Evolutionary conservation across 1,139 yeast genomes (phyloP).

Genomic region (Kodamaea sp.): DNA sequence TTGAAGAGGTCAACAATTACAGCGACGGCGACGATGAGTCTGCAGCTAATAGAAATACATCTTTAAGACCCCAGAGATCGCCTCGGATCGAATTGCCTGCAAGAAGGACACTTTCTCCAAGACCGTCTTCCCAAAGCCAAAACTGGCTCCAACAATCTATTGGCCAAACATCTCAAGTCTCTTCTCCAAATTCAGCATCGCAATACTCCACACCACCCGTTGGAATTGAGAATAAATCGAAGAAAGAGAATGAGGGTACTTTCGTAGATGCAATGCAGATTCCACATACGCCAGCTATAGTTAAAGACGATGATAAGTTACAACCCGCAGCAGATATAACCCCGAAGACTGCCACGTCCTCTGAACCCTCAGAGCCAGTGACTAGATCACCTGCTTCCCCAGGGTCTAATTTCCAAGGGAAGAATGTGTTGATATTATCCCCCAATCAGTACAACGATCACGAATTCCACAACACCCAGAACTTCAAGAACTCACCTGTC

Average conservation of each 20-base stretch:
- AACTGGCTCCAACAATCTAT: conserved; percentile 7
- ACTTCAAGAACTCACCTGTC: conserved; percentile 7
- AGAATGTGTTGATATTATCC: conserved; percentile 41
- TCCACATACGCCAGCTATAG: conserved; percentile 18
- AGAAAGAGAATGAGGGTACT: conserved; percentile 13
- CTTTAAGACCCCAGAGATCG: conserved; percentile 11
- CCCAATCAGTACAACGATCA: conserved; percentile 43
- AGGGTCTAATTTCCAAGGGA: conserved; percentile 20
- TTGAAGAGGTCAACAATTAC: conserved; percentile 43
- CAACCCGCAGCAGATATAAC: conserved; percentile 27
- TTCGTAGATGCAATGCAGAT: conserved; percentile 20
- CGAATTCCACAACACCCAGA: conserved; percentile 29
- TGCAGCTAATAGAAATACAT: conserved; percentile 7
- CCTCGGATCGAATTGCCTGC: not conserved
- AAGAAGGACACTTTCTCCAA: conserved; percentile 10
- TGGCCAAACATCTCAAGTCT: not conserved
- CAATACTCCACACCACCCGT: conserved; percentile 11
- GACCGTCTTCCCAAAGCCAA: conserved; percentile 4
- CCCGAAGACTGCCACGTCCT: conserved; percentile 13
- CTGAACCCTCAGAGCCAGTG: conserved; percentile 2
- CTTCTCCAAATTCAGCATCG: conserved; percentile 3
- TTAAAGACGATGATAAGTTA: conserved; percentile 11
- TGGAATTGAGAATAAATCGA: conserved; percentile 7
- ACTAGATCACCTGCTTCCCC: conserved; percentile 3
- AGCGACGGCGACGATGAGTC: conserved; percentile 35